A percentile compares a stretch with the other conserved stretches of the same genome.
These are phyloP conservation scores for Neobulgaria alba DNA, from an alignment of 2,329 filamentous ascomycete species.

Conservation along the genomic window DNA sequence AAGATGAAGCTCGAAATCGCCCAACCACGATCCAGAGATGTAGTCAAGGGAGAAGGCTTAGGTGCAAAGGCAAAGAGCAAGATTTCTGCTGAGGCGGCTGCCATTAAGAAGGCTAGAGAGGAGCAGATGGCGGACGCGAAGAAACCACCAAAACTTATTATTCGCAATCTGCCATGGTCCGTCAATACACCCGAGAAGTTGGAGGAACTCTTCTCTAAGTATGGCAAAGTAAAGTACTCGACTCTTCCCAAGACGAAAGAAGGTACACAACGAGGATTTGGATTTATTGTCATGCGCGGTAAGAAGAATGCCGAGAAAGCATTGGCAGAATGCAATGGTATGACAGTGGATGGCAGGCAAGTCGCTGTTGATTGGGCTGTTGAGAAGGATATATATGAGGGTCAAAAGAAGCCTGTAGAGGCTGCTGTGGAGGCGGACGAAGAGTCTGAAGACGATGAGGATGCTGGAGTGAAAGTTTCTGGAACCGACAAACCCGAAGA, in stretches of 20 bases:
- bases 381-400: constrained; percentile 79
- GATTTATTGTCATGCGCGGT: constrained; percentile 82
- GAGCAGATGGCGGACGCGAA: constrained; percentile 52
- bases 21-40: constrained; percentile 69
- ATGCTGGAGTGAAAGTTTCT: neutral
- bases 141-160: constrained; percentile 68
- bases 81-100: constrained; percentile 30
- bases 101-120: constrained; percentile 44
- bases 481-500: constrained; percentile 12
- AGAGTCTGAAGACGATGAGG: constrained; percentile 5
- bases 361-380: constrained; percentile 96
- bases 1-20: constrained; percentile 83
- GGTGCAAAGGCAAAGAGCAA: constrained; percentile 29
- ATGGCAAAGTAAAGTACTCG: constrained; percentile 83
- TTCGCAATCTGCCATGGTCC: constrained; percentile 93
- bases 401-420: constrained; percentile 41
- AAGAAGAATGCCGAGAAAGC: constrained; percentile 88
- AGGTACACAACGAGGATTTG: constrained; percentile 68
- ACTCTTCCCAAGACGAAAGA: constrained; percentile 69
- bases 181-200: constrained; percentile 82
- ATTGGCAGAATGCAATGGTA: constrained; percentile 78
- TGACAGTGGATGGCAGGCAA: constrained; percentile 76
- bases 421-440: constrained; percentile 15
- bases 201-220: constrained; percentile 70
- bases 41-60: constrained; percentile 38